These are phyloP conservation scores for Yarrowia galli DNA, from an alignment of 1,139 yeast species.

Conservation along the genomic window DNA sequence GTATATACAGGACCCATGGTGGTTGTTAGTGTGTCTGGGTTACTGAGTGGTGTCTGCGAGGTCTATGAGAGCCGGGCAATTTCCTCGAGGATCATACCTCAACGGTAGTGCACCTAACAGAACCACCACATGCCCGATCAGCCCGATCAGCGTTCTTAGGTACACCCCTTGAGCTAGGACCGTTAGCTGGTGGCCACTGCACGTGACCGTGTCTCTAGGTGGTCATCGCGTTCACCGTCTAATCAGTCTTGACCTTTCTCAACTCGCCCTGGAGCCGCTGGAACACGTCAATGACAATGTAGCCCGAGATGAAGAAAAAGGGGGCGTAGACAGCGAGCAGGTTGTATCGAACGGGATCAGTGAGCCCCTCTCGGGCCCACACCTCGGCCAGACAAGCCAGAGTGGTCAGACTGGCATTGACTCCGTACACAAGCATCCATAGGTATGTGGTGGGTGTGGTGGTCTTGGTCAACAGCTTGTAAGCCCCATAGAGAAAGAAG, in stretches of 20 bases:
- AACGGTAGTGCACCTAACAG: too few relatives aligned
- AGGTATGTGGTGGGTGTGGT: conserved; percentile 55
- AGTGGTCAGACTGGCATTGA: conserved; percentile 79
- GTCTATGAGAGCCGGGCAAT: too few relatives aligned
- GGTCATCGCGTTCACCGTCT: too few relatives aligned
- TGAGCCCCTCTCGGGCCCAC: conserved; percentile 48
- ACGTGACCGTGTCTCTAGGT: too few relatives aligned
- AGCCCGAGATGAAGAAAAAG: conserved; percentile 67
- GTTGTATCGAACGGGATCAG: conserved; percentile 46
- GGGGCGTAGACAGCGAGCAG: conserved; percentile 67
- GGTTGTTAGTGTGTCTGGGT: too few relatives aligned
- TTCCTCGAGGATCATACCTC: too few relatives aligned
- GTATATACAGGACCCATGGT: too few relatives aligned
- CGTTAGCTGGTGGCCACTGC: too few relatives aligned
- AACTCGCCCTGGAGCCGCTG: conserved; percentile 6
- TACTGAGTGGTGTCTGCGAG: too few relatives aligned
- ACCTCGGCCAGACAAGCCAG: conserved; percentile 61
- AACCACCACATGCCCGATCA: too few relatives aligned
- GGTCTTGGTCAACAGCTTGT: conserved; percentile 43
- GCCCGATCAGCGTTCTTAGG: too few relatives aligned
- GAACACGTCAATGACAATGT: conserved; percentile 60
- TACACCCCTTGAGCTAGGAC: too few relatives aligned
- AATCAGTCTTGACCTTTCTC: conserved; percentile 8
- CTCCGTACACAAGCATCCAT: conserved; percentile 69
- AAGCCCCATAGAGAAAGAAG: conserved; percentile 62